phyloP scores from a whole-genome alignment of 345 rosid genomes.

The Pelargonium nanum region DNA sequence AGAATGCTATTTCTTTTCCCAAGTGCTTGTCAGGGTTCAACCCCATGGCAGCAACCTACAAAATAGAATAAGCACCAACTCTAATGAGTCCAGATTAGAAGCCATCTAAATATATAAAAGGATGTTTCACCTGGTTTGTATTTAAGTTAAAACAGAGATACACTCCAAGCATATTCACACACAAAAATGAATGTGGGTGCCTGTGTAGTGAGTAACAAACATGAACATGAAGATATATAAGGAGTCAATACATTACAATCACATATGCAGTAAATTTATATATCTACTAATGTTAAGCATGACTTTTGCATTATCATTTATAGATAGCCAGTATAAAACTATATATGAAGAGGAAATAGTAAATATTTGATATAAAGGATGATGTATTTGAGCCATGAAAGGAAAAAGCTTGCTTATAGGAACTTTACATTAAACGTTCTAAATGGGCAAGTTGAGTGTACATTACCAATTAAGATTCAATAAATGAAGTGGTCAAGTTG shows the following conservation, averaged over 20 bases:
- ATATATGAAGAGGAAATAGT: no score
- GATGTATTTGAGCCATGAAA: background rate
- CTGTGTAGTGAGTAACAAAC: background rate
- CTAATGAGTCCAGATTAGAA: background rate
- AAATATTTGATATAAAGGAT: background rate
- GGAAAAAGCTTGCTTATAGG: background rate
- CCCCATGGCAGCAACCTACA: slow-evolving; percentile 91
- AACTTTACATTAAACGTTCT: no score
- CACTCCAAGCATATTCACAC: background rate
- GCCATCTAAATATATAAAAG: background rate
- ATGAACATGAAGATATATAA: no score
- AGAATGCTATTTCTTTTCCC: slow-evolving; percentile 67
- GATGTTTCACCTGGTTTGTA: background rate
- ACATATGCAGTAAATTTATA: no score
- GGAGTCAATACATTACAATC: no score
- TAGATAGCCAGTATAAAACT: no score
- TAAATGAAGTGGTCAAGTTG: no score
- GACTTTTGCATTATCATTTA: no score
- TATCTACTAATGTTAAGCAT: no score
- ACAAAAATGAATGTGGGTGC: background rate
- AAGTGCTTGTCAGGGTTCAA: slow-evolving; percentile 80
- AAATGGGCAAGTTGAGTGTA: no score
- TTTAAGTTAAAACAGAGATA: no score
- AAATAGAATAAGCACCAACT: slow-evolving; percentile 1
- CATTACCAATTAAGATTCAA: no score